These are phyloP conservation scores for Eucalyptus polyanthemos DNA, from an alignment of 345 rosid species.

Conservation along the genomic window DNA sequence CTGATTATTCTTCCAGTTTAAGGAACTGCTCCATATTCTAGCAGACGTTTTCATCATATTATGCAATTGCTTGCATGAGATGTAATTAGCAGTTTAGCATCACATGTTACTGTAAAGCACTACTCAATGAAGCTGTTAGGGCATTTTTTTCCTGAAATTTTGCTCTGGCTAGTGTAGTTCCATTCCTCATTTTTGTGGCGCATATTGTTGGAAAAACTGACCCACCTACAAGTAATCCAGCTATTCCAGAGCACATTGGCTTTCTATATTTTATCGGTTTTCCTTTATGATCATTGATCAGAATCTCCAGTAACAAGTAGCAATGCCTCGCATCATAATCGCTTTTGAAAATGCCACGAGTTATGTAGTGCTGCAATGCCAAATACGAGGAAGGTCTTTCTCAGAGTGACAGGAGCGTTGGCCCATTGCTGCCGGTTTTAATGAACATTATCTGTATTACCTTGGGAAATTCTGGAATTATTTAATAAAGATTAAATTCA, in stretches of 20 bases:
- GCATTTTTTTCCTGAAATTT: neutral
- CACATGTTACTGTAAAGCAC: neutral
- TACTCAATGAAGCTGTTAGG: neutral
- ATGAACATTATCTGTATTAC: neutral
- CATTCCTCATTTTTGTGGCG: neutral
- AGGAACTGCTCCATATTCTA: neutral
- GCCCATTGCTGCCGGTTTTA: neutral
- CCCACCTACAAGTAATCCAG: neutral
- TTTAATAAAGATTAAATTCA: neutral
- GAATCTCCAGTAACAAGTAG: neutral
- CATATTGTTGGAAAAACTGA: neutral
- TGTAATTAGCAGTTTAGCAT: neutral
- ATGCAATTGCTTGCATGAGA: neutral
- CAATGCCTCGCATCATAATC: neutral
- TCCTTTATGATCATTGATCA: neutral
- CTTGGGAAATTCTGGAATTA: neutral
- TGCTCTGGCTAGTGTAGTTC: neutral
- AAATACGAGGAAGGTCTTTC: neutral
- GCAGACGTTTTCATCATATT: neutral
- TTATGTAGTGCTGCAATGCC: neutral
- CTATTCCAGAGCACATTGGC: neutral
- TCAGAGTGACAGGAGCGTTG: neutral
- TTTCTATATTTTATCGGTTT: neutral
- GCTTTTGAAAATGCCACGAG: neutral
- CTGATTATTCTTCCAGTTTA: neutral